These are phyloP conservation scores for Fusarium domesticum DNA, from an alignment of 2,329 filamentous ascomycete genomes.

Conservation along the genomic window DNA sequence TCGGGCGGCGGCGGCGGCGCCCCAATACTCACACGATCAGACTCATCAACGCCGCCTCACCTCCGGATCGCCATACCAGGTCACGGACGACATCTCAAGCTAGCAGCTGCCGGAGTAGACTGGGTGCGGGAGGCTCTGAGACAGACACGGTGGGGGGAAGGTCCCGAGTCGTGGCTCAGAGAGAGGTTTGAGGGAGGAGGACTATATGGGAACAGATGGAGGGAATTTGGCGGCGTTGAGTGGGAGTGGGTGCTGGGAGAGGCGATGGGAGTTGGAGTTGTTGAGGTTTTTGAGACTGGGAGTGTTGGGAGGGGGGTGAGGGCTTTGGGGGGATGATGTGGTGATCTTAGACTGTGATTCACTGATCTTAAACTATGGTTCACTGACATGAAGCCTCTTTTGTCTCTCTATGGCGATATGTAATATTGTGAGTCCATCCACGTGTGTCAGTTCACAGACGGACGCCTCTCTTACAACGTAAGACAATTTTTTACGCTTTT, in stretches of 20 bases:
- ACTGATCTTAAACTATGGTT: no score
- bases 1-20: slow-evolving; percentile 55
- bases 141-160: slow-evolving; percentile 60
- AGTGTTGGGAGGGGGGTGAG: slow-evolving; percentile 68
- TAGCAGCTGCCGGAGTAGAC: slow-evolving; percentile 58
- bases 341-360: no score
- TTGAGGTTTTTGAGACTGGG: slow-evolving; percentile 73
- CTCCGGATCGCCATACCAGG: slow-evolving; percentile 63
- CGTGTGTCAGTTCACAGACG: no score
- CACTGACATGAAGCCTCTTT: no score
- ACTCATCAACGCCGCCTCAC: slow-evolving; percentile 14
- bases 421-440: no score
- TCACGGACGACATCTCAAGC: slow-evolving; percentile 64
- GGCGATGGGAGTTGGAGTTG: slow-evolving; percentile 64
- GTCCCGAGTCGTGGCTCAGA: slow-evolving; percentile 57
- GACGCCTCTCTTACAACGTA: no score
- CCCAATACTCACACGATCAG: slow-evolving; percentile 29
- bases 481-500: no score
- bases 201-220: slow-evolving; percentile 52
- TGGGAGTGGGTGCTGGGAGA: slow-evolving; percentile 73
- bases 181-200: slow-evolving; percentile 70
- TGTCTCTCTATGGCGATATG: no score
- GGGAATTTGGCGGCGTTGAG: slow-evolving; percentile 62
- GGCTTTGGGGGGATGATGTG: slow-evolving; percentile 32
- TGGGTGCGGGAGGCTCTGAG: slow-evolving; percentile 60